Base-by-base conservation (phyloP, 371 early-diverging fungal genomes). In the Mucor lusitanicus region DNA sequence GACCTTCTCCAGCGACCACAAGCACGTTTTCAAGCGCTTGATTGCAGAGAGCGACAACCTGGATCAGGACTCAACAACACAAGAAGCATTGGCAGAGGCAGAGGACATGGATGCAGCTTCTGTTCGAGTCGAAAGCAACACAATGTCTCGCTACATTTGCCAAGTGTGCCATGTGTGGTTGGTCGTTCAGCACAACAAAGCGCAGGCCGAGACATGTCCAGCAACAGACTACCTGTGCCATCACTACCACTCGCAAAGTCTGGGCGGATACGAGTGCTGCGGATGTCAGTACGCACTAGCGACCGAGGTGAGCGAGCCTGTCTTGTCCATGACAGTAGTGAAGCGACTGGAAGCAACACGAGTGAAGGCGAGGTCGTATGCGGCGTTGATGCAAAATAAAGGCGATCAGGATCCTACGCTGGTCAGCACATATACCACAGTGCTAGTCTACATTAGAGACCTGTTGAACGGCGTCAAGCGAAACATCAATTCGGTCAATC, bases 401-500 rank as follows among this genome's bases (percentile, higher is more conserved):
- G 63, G 44, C 12, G 70, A 57, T 9, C 32, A 37, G 1, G 50
- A 15, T n/a, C 80, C 83, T 13, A 83, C 75, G 0, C 40, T 83
- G 21, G 64, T 53, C 0, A 67, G 67, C 8, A 71, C 79, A 6
- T 68, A 77, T 32, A 54, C 67, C 0, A 69, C 79, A 11, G 28
- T 74, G 1, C 28, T 70, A 21, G 53, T 68, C 5, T 84, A 81
- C 50, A 69, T 81, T n/a, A 59, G 65, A 4, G 75, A 78, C 57
- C 32, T 80, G 3, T 60, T 81, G 0, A 57, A 61, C 1, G 77
- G 77, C n/a, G 37, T 25, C 1, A 70, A 65, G 19, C 59, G 77
- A 27, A 74, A 75, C 17, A 80, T 84, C 59, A 84, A 81, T 63
- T 50, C 70, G 5, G 33, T 67, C 0, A 81, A 80, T 30, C 63